Evolutionary conservation across 2,329 filamentous ascomycete species (phyloP).

Genomic region (Fusarium sp.): DNA sequence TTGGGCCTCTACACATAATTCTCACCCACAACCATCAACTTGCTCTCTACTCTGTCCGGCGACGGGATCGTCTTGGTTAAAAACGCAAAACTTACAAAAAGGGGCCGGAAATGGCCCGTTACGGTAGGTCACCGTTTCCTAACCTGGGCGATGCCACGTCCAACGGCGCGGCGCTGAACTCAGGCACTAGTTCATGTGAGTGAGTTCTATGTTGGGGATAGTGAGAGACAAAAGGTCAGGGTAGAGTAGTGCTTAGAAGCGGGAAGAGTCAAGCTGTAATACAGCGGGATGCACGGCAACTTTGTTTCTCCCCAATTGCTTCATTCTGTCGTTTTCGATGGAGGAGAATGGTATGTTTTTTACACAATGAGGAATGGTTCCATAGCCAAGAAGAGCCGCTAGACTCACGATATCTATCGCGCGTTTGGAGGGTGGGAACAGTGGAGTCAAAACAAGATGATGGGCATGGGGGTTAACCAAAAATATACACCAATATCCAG

Average conservation of each 20-base stretch:
- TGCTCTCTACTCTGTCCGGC: neutral
- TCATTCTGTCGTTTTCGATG: constrained; percentile 11
- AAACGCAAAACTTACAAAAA: constrained; percentile 29
- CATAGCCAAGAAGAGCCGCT: constrained; percentile 26
- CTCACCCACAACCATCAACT: constrained; percentile 30
- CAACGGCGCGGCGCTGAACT: constrained; percentile 27
- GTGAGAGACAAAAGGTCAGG: neutral
- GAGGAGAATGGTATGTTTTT: constrained; percentile 3
- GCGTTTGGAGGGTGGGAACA: constrained; percentile 32
- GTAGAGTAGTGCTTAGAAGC: neutral
- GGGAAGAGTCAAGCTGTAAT: constrained; percentile 9
- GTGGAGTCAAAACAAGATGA: constrained; percentile 39
- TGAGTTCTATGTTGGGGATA: constrained; percentile 8
- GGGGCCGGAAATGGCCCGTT: constrained; percentile 41
- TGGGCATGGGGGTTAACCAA: constrained; percentile 21
- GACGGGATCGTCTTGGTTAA: constrained; percentile 17
- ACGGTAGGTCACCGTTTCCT: constrained; percentile 33
- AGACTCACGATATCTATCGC: constrained; percentile 34
- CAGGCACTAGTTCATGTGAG: constrained; percentile 24
- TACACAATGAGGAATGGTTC: constrained; percentile 24
- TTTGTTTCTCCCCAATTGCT: neutral
- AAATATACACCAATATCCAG: constrained; percentile 1
- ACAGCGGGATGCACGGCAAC: constrained; percentile 14
- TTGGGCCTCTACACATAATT: neutral
- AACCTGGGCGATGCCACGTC: constrained; percentile 34